phyloP scores from a whole-genome alignment of 169 alveolate species.

The Neospora caninum region DNA sequence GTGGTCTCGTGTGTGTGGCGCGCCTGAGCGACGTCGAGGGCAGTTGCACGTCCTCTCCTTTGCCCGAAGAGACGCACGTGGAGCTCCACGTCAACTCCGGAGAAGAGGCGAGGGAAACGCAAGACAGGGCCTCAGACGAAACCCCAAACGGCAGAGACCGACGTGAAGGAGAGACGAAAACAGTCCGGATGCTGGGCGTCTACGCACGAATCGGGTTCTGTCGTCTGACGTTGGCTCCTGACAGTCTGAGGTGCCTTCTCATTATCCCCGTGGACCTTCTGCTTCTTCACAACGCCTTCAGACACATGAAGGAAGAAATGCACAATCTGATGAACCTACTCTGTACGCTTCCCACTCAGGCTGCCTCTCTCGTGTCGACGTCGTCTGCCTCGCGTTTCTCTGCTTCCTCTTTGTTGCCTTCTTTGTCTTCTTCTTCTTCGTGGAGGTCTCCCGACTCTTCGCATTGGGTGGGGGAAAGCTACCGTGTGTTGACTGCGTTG shows the following conservation, averaged over 20 bases:
- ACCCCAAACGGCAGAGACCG: too few species aligned
- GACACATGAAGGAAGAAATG: not conserved
- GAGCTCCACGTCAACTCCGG: too few species aligned
- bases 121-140: not conserved
- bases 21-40: not conserved
- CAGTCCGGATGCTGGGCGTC: not conserved
- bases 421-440: too few species aligned
- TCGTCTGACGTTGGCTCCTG: not conserved
- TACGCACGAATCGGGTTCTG: not conserved
- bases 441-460: not conserved
- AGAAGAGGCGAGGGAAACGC: not conserved
- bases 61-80: not conserved
- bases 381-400: too few species aligned
- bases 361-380: too few species aligned
- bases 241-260: not conserved
- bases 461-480: too few species aligned
- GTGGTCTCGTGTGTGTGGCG: slow-evolving; percentile 8
- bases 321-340: not conserved
- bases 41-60: not conserved
- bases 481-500: too few species aligned
- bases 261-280: not conserved
- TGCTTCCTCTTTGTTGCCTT: not conserved
- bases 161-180: not conserved
- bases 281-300: not conserved
- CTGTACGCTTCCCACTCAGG: too few species aligned